These are phyloP conservation scores for Exophiala xenobiotica DNA, from an alignment of 2,329 filamentous ascomycete genomes.

Conservation along the genomic window DNA sequence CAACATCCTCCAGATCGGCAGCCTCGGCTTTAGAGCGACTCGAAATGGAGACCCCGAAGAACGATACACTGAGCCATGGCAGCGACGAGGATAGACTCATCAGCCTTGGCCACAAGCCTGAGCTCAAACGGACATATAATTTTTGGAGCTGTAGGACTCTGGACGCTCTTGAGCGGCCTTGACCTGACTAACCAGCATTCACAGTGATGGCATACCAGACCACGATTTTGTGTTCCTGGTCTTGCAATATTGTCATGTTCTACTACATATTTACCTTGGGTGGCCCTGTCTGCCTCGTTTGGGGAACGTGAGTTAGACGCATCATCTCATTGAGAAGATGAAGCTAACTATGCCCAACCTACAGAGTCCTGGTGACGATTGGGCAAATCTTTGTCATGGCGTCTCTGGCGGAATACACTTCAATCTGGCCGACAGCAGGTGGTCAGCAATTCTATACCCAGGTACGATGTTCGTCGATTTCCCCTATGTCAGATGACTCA, in stretches of 20 bases:
- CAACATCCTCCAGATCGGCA: background rate
- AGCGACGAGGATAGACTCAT: conserved; percentile 23
- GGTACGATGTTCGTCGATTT: conserved; percentile 1
- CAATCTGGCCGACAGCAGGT: conserved; percentile 25
- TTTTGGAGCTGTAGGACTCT: conserved; percentile 26
- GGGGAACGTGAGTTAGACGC: conserved; percentile 24
- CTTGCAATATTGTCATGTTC: conserved; percentile 25
- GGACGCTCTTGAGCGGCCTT: background rate
- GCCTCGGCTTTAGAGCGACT: background rate
- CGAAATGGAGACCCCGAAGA: conserved; percentile 18
- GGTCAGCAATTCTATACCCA: conserved; percentile 27
- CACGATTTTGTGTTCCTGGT: conserved; percentile 21
- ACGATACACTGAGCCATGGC: conserved; percentile 11
- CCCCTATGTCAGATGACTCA: background rate
- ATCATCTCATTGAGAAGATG: background rate
- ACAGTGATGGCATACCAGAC: conserved; percentile 24
- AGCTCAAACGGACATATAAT: conserved; percentile 24
- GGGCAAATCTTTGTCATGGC: conserved; percentile 27
- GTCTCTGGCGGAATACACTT: conserved; percentile 24
- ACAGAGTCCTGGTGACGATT: conserved; percentile 20
- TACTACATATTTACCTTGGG: conserved; percentile 25
- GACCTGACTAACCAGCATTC: background rate
- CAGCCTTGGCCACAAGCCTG: conserved; percentile 25
- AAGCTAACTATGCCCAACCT: background rate
- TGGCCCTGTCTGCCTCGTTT: conserved; percentile 25